Base-by-base conservation (phyloP, 306 rosid genomes). In the Rosa multiflora region DNA sequence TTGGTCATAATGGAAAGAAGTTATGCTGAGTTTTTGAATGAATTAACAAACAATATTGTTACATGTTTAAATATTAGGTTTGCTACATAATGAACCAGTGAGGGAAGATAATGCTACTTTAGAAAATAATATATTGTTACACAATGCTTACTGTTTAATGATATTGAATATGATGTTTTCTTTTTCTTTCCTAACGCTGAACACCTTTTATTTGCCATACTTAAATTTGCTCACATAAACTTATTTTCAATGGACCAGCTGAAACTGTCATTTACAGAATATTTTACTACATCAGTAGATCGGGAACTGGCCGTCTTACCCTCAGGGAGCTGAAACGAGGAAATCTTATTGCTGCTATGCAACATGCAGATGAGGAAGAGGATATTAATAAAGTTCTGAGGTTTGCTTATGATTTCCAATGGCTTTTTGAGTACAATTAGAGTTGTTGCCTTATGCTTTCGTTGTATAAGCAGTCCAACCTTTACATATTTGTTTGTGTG, bases 381-480 rank as follows among this genome's bases (percentile, higher is more conserved):
- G 98, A 93, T 85, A 93, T 93, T 68, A 93, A 93, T 86, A 93
- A 91, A 88, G 97, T 93, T 86, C 86, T 93, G 88, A 93, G 98
- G 75, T 83, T 82, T 52, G 81, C 72, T 76, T 6, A 20, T 76
- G 49, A 56, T 40, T 74, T 15, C 5, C 5, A 6, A 39, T 40
- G 42, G 13, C 64, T 68, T 79, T 76, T 67, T 18, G 10, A 44
- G 44, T 23, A 70, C 32, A 29, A 53, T 48, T 82, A 39, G 4
- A n/a, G 55, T 68, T 69, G 37, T 70, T 58, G 8, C 66, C 63
- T n/a, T 72, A 35, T 51, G 76, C 64, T 21, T n/a, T 58, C 4
- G 15, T 75, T 12, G 18, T 14, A 59, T 5, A 12, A 7, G 29
- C 29, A 67, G n/a, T 17, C 4, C 78, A 56, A 4, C 49, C 14